Evolutionary conservation across 202 grass and related monocot species (phyloP).

Genomic region (Cymbopogon flexuosus): DNA sequence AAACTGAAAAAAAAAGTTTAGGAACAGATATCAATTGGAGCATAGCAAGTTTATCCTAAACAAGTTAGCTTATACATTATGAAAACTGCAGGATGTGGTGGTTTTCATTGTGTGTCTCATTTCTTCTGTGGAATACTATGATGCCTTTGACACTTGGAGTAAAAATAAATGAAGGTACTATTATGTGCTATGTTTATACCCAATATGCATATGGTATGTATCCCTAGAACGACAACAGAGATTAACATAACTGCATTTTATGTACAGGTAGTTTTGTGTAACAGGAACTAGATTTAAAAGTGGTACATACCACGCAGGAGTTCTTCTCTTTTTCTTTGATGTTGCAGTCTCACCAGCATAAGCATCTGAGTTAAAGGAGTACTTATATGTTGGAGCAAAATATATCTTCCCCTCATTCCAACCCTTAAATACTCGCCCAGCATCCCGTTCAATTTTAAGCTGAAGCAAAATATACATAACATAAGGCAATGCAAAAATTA

Average conservation of each 20-base stretch:
- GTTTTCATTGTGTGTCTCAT: neutral
- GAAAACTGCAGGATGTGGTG: neutral
- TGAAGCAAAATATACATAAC: conserved; percentile 38
- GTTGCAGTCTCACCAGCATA: conserved; percentile 81
- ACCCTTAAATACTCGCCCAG: conserved; percentile 75
- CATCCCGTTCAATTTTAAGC: conserved; percentile 87
- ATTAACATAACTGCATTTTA: no score
- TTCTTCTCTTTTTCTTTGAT: conserved; percentile 96
- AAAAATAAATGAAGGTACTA: neutral
- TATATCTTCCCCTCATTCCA: conserved; percentile 96
- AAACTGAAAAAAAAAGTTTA: neutral
- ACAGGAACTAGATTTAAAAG: conserved; percentile 14
- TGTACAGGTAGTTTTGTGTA: neutral
- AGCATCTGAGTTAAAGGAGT: conserved; percentile 78
- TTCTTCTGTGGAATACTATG: neutral
- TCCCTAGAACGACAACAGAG: no score
- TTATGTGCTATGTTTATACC: neutral
- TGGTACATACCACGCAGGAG: conserved; percentile 70
- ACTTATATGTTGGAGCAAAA: conserved; percentile 98
- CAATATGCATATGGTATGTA: no score
- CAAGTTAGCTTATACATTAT: neutral
- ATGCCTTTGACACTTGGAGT: neutral
- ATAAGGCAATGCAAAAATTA: neutral
- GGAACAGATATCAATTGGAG: neutral
- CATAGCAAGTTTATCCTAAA: neutral